These are phyloP conservation scores for Musa schizocarpa DNA, from an alignment of 176 grass and related monocot species.

Conservation along the genomic window DNA sequence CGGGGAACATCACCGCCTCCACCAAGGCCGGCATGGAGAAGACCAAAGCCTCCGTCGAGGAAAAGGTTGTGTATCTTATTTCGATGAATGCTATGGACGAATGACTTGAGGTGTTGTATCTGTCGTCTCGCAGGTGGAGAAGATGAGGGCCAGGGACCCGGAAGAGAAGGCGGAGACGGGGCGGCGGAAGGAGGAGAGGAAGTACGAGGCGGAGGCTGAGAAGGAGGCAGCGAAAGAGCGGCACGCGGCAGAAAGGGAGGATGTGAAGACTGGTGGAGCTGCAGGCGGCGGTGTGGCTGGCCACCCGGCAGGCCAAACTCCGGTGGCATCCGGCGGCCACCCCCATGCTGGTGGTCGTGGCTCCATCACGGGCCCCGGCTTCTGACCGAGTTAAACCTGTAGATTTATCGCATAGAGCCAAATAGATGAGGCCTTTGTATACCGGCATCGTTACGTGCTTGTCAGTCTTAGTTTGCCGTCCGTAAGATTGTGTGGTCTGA, in stretches of 20 bases:
- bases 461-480: no score
- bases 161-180: slow-evolving; percentile 35
- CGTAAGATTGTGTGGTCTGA: no score
- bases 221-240: slow-evolving; percentile 33
- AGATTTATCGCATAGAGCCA: no score
- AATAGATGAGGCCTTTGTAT: no score
- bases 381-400: no score
- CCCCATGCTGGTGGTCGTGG: background rate
- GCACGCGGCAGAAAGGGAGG: slow-evolving; percentile 24
- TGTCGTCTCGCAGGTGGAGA: slow-evolving; percentile 27
- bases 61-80: slow-evolving; percentile 30
- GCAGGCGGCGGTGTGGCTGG: background rate
- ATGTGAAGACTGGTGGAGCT: background rate
- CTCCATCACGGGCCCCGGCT: no score
- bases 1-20: slow-evolving; percentile 34
- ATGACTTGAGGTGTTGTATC: no score
- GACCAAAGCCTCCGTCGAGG: slow-evolving; percentile 42
- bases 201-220: slow-evolving; percentile 31
- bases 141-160: slow-evolving; percentile 54
- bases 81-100: background rate
- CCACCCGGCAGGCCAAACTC: background rate
- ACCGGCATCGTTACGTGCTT: no score
- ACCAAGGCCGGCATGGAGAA: slow-evolving; percentile 55
- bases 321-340: background rate
- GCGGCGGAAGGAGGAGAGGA: slow-evolving; percentile 43